A percentile compares a stretch with the other conserved stretches of the same genome.
These are phyloP conservation scores for Auriscalpium microsporum DNA, from an alignment of 768 basidiomycete genomes.

Conservation along the genomic window DNA sequence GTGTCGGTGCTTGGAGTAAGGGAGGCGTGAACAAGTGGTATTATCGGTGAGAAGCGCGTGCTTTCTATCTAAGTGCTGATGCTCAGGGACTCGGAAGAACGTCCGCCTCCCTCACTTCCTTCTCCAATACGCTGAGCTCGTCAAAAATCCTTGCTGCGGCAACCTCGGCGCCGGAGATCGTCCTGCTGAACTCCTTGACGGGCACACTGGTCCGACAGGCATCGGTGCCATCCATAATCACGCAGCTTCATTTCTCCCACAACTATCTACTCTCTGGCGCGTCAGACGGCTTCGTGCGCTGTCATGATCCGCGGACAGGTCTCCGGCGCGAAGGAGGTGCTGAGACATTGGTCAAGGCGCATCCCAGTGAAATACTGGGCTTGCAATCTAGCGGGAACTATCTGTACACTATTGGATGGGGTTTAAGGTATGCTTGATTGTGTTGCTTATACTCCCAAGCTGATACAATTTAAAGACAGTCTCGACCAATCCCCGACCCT, in stretches of 20 bases:
- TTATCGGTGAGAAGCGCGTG: conserved; percentile 44
- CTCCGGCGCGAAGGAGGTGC: conserved; percentile 36
- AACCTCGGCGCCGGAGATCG: conserved; percentile 49
- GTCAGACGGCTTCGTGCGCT: conserved; percentile 64
- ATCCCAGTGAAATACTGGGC: conserved; percentile 75
- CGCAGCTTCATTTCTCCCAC: conserved; percentile 59
- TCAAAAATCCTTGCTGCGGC: conserved; percentile 54
- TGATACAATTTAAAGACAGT: conserved; percentile 46
- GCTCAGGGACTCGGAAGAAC: conserved; percentile 24
- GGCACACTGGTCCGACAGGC: conserved; percentile 56
- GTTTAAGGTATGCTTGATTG: conserved; percentile 52
- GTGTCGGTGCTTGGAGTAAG: conserved; percentile 75
- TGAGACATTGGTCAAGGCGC: conserved; percentile 63
- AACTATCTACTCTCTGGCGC: conserved; percentile 60
- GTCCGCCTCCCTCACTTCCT: conserved; percentile 26
- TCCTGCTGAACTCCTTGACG: conserved; percentile 66
- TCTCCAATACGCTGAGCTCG: conserved; percentile 41
- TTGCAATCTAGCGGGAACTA: conserved; percentile 73
- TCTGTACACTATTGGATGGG: conserved; percentile 81
- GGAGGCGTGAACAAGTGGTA: conserved; percentile 84
- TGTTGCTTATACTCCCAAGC: neutral
- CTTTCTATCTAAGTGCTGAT: conserved; percentile 26
- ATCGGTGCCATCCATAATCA: conserved; percentile 46
- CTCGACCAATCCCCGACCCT: conserved; percentile 82
- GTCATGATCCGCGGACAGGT: conserved; percentile 63